Conservation (phyloP, 176 grass and related monocot genomes). For the Rhynchospora tenuis region DNA sequence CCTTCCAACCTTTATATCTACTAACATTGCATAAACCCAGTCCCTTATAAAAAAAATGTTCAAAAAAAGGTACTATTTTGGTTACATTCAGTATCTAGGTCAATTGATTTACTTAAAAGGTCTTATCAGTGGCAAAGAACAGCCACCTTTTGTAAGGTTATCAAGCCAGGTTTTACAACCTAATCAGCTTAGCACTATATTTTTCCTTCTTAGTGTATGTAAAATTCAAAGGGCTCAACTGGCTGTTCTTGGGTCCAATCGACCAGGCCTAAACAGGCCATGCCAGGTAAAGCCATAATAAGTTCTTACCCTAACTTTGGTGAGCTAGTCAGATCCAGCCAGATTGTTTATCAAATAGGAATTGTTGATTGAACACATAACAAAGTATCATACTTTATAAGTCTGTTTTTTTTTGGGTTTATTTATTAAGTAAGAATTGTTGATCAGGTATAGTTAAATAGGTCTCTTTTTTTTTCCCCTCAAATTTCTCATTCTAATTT, state of each 20-base stretch:
- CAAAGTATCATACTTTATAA: background rate
- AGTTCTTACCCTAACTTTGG: background rate
- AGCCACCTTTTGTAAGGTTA: background rate
- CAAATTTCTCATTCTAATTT: background rate
- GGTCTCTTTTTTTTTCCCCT: background rate
- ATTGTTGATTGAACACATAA: background rate
- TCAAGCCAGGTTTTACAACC: background rate
- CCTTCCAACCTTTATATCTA: too few species aligned
- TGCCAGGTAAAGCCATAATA: background rate
- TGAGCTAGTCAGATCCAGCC: too few species aligned
- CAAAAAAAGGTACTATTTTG: conserved; percentile 1
- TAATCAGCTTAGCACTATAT: background rate
- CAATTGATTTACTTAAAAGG: background rate
- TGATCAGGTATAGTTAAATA: background rate
- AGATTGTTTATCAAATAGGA: background rate
- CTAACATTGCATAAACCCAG: too few species aligned
- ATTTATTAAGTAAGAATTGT: background rate
- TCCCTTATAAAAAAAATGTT: too few species aligned
- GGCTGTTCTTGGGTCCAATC: background rate
- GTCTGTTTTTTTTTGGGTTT: background rate
- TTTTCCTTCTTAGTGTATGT: background rate
- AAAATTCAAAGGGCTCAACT: background rate
- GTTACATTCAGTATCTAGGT: conserved; percentile 5
- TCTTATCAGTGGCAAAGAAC: background rate
- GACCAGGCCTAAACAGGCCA: background rate